Percentiles rank a stretch among this genome's conserved stretches.
These are phyloP conservation scores for Pseudogymnoascus sp. DNA, from an alignment of 2,329 filamentous ascomycete species.

Conservation along the genomic window DNA sequence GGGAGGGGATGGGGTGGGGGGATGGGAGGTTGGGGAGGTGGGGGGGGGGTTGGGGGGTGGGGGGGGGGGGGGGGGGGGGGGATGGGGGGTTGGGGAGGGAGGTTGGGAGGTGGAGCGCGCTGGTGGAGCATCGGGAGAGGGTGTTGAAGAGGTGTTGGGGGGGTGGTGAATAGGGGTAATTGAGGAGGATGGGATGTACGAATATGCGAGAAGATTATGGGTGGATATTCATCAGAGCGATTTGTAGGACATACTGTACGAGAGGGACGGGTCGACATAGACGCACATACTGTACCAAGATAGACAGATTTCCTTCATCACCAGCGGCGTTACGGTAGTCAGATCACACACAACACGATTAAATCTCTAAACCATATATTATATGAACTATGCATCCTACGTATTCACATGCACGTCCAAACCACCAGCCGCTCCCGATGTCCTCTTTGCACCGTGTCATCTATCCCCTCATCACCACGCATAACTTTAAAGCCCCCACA, in stretches of 20 bases:
- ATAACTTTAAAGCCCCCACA: neutral
- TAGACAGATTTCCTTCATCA: neutral
- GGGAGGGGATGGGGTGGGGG: conserved; percentile 50
- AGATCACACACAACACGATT: neutral
- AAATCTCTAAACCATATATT: neutral
- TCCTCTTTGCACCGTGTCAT: neutral
- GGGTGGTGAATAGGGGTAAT: neutral
- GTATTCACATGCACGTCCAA: neutral
- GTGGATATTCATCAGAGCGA: neutral
- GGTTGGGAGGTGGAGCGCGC: conserved; percentile 48
- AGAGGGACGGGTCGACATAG: neutral
- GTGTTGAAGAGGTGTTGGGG: conserved; percentile 32
- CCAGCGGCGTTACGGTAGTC: neutral
- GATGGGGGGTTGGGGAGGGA: conserved; percentile 51
- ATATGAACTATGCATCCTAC: neutral
- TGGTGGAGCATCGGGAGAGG: conserved; percentile 58
- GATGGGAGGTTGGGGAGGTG: conserved; percentile 52
- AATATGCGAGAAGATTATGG: neutral
- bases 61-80: conserved; percentile 50
- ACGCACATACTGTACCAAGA: neutral
- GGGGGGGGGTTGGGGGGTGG: conserved; percentile 47
- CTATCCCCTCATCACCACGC: neutral
- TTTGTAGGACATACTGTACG: neutral
- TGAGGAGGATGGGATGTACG: neutral
- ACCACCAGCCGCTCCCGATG: neutral